Percentiles rank a stretch among this genome's conserved stretches.
These are phyloP conservation scores for Cryphonectria carpinicola DNA, from an alignment of 2,329 filamentous ascomycete species.

Conservation along the genomic window DNA sequence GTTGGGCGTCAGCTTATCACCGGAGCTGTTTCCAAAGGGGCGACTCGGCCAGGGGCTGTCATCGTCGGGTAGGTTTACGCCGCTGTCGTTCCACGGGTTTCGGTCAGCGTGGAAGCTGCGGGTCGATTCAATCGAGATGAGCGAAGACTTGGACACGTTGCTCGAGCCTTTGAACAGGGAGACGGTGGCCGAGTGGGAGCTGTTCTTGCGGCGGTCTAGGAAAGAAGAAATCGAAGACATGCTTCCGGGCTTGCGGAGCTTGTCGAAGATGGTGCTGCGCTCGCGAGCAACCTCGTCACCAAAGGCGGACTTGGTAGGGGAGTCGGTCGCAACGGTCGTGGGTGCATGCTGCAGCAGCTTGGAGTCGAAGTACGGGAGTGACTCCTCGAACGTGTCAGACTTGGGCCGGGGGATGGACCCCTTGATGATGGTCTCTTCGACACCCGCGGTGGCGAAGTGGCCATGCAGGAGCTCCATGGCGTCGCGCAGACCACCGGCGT, in stretches of 20 bases:
- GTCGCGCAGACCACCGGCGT: constrained; percentile 91
- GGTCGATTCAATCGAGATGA: constrained; percentile 94
- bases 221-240: constrained; percentile 97
- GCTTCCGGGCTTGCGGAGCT: constrained; percentile 90
- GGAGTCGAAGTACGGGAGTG: constrained; percentile 93
- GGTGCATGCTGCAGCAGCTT: constrained; percentile 95
- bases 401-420: constrained; percentile 97
- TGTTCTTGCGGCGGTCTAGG: constrained; percentile 92
- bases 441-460: constrained; percentile 81
- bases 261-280: constrained; percentile 83
- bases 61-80: constrained; percentile 90
- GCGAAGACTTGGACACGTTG: constrained; percentile 91
- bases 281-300: constrained; percentile 79
- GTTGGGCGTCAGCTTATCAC: constrained; percentile 62
- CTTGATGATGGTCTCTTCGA: constrained; percentile 86
- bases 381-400: constrained; percentile 98
- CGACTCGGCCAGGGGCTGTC: constrained; percentile 70
- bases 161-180: constrained; percentile 91
- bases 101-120: constrained; percentile 88
- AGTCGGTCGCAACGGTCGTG: constrained; percentile 78
- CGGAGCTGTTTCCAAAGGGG: constrained; percentile 66
- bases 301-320: constrained; percentile 84
- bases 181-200: constrained; percentile 77
- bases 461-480: constrained; percentile 93
- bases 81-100: constrained; percentile 98